phyloP scores from a whole-genome alignment of 202 grass and related monocot species.

The Sporobolus alterniflorus region DNA sequence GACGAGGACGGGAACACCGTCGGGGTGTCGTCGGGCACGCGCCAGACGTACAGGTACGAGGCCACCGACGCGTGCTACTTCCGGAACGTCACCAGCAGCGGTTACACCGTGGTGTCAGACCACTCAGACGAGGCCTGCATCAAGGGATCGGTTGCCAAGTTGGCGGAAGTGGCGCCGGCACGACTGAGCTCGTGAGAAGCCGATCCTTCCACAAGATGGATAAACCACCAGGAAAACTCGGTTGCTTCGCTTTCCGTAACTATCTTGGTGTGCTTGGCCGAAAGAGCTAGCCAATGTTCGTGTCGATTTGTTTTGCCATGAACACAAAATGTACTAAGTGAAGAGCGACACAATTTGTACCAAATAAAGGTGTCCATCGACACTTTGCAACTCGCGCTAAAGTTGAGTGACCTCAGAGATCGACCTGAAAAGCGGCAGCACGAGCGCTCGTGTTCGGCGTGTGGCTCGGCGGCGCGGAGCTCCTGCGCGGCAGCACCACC shows the following conservation, averaged over 20 bases:
- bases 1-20: conserved; percentile 39
- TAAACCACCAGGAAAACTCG: neutral
- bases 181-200: neutral
- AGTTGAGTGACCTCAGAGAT: no score
- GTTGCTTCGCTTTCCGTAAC: neutral
- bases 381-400: no score
- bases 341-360: no score
- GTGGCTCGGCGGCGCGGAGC: conserved; percentile 84
- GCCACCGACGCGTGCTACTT: conserved; percentile 66
- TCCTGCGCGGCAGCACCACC: conserved; percentile 78
- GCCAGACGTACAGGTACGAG: conserved; percentile 63
- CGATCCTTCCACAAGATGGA: neutral
- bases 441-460: conserved; percentile 84
- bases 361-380: no score
- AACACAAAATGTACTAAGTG: neutral
- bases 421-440: no score
- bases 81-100: conserved; percentile 55
- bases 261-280: neutral
- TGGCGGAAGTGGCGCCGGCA: neutral
- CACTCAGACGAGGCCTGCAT: conserved; percentile 51
- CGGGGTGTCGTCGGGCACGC: conserved; percentile 42
- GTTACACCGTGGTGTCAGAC: conserved; percentile 45
- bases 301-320: neutral
- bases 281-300: neutral
- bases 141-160: neutral